A percentile compares a stretch with the other conserved stretches of the same genome.
Conservation (phyloP, 2,329 filamentous ascomycete genomes). For the Pyrenochaeta sp. region DNA sequence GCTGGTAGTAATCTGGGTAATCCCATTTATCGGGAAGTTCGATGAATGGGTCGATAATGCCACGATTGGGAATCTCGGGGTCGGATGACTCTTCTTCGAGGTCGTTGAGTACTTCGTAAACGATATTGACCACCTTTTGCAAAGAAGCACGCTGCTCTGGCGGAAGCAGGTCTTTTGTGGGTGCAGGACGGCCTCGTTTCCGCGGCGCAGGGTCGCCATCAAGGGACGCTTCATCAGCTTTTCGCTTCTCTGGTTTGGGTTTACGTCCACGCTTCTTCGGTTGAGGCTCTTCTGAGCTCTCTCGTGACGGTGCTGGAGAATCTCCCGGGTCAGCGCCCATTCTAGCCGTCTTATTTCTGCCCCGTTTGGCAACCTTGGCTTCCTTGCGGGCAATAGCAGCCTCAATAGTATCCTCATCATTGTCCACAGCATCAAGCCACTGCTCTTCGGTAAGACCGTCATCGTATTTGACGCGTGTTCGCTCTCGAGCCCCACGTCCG, state of each 20-base stretch:
- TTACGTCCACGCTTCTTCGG: conserved; percentile 86
- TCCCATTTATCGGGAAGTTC: conserved; percentile 87
- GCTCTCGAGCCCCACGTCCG: conserved; percentile 92
- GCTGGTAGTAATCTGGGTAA: conserved; percentile 93
- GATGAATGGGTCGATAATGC: conserved; percentile 93
- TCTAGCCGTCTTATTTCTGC: conserved; percentile 76
- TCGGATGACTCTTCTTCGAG: conserved; percentile 79
- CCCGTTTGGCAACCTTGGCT: conserved; percentile 81
- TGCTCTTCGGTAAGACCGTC: conserved; percentile 98
- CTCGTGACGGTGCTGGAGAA: conserved; percentile 80
- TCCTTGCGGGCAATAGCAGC: conserved; percentile 91
- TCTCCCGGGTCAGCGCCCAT: conserved; percentile 62
- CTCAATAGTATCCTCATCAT: conserved; percentile 93
- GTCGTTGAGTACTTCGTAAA: conserved; percentile 83
- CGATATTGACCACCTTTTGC: conserved; percentile 77
- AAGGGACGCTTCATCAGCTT: conserved; percentile 73
- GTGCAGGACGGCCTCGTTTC: conserved; percentile 69
- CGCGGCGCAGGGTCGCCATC: conserved; percentile 72
- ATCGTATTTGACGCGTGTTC: conserved; percentile 93
- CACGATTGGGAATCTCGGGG: conserved; percentile 69
- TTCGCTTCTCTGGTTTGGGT: conserved; percentile 81
- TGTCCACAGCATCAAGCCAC: conserved; percentile 97
- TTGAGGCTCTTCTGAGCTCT: conserved; percentile 81
- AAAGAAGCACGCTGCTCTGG: conserved; percentile 77
- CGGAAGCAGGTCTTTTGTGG: conserved; percentile 74